Evolutionary conservation across 768 basidiomycete species (phyloP).

Genomic region (Nidularia pulvinata): DNA sequence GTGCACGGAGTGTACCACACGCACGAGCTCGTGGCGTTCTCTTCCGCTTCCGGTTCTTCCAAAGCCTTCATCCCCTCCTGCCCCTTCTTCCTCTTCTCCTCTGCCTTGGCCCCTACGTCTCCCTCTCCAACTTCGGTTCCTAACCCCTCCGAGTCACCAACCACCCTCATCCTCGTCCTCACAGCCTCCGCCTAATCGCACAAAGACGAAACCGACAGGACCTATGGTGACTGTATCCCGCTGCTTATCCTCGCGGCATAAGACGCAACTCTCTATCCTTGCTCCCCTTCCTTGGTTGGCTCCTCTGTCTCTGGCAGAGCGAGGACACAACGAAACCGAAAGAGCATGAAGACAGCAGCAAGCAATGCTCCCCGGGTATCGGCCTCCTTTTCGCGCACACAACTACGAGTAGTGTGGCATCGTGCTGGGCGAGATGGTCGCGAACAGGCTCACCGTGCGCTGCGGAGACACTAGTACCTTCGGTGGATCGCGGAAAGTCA

Average conservation of each 20-base stretch:
- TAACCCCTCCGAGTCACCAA: too few species aligned
- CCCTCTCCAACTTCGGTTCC: too few species aligned
- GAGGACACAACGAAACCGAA: not conserved
- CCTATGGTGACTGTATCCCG: conserved; percentile 64
- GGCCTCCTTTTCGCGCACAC: conserved; percentile 86
- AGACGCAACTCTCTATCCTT: conserved; percentile 32
- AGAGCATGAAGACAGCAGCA: not conserved
- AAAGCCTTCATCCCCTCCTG: conserved; percentile 35
- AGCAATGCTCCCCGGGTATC: conserved; percentile 23
- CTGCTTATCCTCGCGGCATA: conserved; percentile 57
- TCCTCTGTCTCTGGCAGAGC: not conserved
- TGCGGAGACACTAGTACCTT: conserved; percentile 10
- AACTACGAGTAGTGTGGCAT: conserved; percentile 69
- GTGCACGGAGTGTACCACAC: conserved; percentile 93
- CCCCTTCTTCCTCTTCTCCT: too few species aligned
- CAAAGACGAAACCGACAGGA: conserved; percentile 73
- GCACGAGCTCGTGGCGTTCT: conserved; percentile 56
- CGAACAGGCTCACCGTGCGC: conserved; percentile 48
- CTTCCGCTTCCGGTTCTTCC: conserved; percentile 4
- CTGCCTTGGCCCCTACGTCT: too few species aligned
- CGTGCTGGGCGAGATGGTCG: conserved; percentile 60
- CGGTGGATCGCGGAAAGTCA: not conserved
- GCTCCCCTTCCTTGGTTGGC: conserved; percentile 1
- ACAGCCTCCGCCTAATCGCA: conserved; percentile 58
- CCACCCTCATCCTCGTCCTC: too few species aligned